Evolutionary conservation across 2,329 filamentous ascomycete species (phyloP), one percentile per base, ranked within the genome.

Genomic region (Hymenoscyphus occultus): DNA sequence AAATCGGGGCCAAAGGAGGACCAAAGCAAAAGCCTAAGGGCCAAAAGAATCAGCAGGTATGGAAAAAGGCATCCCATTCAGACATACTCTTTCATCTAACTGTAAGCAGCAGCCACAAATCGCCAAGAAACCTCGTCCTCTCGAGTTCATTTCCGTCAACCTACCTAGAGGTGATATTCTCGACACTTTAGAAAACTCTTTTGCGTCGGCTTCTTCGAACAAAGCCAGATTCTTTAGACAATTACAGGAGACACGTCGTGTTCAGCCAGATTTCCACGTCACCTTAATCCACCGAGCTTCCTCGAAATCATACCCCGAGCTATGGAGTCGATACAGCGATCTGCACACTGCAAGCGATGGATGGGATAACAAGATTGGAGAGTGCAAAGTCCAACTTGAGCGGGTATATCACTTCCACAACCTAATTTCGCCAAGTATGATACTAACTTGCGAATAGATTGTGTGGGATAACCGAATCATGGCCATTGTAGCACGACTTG

Each of bases 221-320:
- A 81, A 80, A 39, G 80, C 85, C n/a, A 82, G 80, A 28, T 88
- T 97, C 74, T 99, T 91, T 80, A 85, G 84, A 71, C 86, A 91
- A 64, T 84, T 99, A 40, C 85, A 90, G 76, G 83, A 90, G 70
- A 84, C 83, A 2, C 84, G 89, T 22, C 90, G 95, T 63, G 79
- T 98, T 5, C 94, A 98, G 77, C 75, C 83, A n/a, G 83, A 88
- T 51, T 99, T 98, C 76, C 95, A 99, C 76, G 91, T 99, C 65
- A 99, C 95, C 0, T 84, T 99, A 48, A 92, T 97, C 76, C 95
- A 99, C 77, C 88, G 89, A 58, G 87, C 89, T 12, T 81, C 80
- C 2, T 80, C 86, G 10, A 81, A 81, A 51, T 78, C 88, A 39
- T 78, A 88, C 68, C 84, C 88, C 0, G 84, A 89, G 9, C 81